These are phyloP conservation scores for Aspergillus terreus DNA, from an alignment of 2,329 filamentous ascomycete genomes.

Conservation along the genomic window DNA sequence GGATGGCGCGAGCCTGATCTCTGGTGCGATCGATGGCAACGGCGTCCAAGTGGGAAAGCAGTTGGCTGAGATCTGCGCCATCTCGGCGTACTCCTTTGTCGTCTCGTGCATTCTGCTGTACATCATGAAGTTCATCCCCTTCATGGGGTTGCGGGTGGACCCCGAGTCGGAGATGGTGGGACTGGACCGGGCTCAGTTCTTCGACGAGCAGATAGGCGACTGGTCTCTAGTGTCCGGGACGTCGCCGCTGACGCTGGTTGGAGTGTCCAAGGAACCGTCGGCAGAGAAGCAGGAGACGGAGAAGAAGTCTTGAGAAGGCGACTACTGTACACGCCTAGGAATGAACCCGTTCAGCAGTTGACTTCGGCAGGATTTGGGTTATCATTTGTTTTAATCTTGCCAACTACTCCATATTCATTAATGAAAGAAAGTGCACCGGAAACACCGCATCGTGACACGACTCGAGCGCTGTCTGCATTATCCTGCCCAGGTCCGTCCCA, in stretches of 20 bases:
- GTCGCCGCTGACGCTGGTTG: conserved; percentile 9
- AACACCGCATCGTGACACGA: too few relatives aligned
- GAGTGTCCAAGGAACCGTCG: conserved; percentile 12
- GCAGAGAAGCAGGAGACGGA: conserved; percentile 8
- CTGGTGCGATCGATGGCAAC: conserved; percentile 54
- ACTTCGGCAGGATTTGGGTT: too few relatives aligned
- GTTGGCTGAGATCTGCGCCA: conserved; percentile 54
- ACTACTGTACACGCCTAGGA: too few relatives aligned
- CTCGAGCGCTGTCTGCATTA: too few relatives aligned
- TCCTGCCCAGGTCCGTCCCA: too few relatives aligned
- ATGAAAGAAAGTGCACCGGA: too few relatives aligned
- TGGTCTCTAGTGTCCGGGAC: conserved; percentile 37
- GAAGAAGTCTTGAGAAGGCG: conserved; percentile 3
- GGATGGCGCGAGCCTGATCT: conserved; percentile 46
- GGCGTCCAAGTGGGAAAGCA: conserved; percentile 55
- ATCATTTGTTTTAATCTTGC: too few relatives aligned
- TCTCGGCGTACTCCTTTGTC: conserved; percentile 51
- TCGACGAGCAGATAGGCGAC: conserved; percentile 55
- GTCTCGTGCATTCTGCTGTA: conserved; percentile 51
- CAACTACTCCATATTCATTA: too few relatives aligned
- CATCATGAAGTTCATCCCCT: conserved; percentile 53
- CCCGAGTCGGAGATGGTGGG: conserved; percentile 56
- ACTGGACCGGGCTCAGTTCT: conserved; percentile 53
- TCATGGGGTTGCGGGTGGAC: conserved; percentile 51
- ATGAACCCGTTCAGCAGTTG: too few relatives aligned